phyloP scores from a whole-genome alignment of 805 yeast genomes.

The Kazachstania africana region DNA sequence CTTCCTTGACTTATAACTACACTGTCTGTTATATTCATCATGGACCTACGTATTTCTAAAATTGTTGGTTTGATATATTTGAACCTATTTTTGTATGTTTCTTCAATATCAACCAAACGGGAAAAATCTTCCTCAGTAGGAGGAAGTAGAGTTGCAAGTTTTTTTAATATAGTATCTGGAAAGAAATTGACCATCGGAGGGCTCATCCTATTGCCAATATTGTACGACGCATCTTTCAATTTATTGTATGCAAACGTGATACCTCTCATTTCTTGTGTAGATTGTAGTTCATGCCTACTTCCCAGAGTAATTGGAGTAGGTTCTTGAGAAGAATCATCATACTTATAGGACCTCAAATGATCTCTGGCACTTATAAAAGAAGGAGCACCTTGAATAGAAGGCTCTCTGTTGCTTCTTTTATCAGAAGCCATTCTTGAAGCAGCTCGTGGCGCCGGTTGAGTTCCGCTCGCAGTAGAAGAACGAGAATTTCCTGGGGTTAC shows the following conservation, averaged over 20 bases:
- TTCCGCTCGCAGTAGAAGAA: slow-evolving; percentile 10
- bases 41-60: slow-evolving; percentile 10
- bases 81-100: slow-evolving; percentile 12
- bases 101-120: slow-evolving; percentile 10
- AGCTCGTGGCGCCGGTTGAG: too few species aligned
- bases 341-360: slow-evolving; percentile 6
- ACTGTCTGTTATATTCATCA: slow-evolving; percentile 1
- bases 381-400: background rate
- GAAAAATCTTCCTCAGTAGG: slow-evolving; percentile 15
- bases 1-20: slow-evolving; percentile 9
- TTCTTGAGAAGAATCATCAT: slow-evolving; percentile 1
- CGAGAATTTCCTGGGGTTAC: slow-evolving; percentile 11
- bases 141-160: slow-evolving; percentile 18
- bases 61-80: slow-evolving; percentile 15
- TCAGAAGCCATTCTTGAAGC: background rate
- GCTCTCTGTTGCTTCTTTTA: background rate
- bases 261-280: slow-evolving; percentile 17
- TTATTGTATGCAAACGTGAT: slow-evolving; percentile 16
- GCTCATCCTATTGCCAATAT: slow-evolving; percentile 11
- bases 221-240: slow-evolving; percentile 14
- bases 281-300: slow-evolving; percentile 4
- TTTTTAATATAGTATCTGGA: slow-evolving; percentile 16
- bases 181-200: slow-evolving; percentile 17
- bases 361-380: slow-evolving; percentile 8
- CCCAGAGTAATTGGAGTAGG: slow-evolving; percentile 10